Base-by-base conservation (phyloP, 1,139 yeast genomes). In the Blastobotrys malaysiensis region DNA sequence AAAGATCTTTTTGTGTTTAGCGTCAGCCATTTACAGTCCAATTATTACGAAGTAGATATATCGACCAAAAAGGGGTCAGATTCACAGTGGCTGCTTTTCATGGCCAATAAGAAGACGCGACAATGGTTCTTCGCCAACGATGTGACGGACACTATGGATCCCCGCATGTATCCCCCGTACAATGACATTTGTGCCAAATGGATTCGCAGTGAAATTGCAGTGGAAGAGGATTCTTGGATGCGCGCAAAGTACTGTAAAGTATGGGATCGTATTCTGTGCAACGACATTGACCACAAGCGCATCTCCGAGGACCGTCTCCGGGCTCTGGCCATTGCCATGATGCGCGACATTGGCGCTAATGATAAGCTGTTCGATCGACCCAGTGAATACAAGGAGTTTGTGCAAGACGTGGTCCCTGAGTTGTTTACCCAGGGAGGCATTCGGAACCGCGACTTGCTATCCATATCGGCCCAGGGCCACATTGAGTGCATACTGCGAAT, bases 191-290 rank as follows among this genome's bases (percentile, higher is more conserved):
- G 52, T 39, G 27, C 46, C 22, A 39, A 26, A 26, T 55, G 57
- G 57, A 16, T 55, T 13, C 45, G 50, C 24, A 11, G 9, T 13
- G 55, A 52, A 26, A 52, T 55, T 9, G 16, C 31, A 14, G 22
- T 49, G 11, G 55, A 55, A 20, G 22, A 39, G 9, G 47, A 48
- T 19, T 55, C 26, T 9, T 48, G 53, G 53, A 11, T 52, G 36
- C 36, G 57, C 11, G 46, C 45, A n/a, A 24, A 26, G 46, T 55
- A 55, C 26, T 49, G 52, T 2, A 48, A 50, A 16, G 53, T 52
- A 13, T 55, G 57, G 57, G 31, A 24, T 13, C 39, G 45, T 11
- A 43, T 43, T 22, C 9, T 43, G 45, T 22, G 22, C 45, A 43
- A 20, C n/a, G 45, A 43, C 21, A 45, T 45, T 21, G 39, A 31